These are phyloP conservation scores for Fraxinus velutina DNA, from an alignment of 305 asterid genomes.

Conservation along the genomic window DNA sequence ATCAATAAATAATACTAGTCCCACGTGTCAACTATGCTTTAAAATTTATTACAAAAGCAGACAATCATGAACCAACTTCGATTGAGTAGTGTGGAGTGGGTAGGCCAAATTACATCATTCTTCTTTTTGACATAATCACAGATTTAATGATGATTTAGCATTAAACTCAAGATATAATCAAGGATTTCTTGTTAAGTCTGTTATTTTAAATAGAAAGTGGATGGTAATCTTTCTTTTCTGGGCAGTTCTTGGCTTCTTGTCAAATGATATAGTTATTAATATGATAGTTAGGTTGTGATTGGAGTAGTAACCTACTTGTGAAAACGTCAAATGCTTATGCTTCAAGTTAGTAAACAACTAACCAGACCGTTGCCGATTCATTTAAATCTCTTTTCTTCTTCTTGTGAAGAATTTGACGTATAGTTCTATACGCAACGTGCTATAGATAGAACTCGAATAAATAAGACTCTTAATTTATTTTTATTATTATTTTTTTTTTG, in stretches of 20 bases:
- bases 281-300: constrained; percentile 37
- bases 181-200: constrained; percentile 19
- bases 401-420: background rate
- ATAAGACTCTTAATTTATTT: too few species aligned
- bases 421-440: background rate
- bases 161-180: background rate
- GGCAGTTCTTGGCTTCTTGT: constrained; percentile 40
- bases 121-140: constrained; percentile 9
- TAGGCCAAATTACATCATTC: background rate
- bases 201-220: constrained; percentile 18
- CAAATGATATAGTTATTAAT: constrained; percentile 26
- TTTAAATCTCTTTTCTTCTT: background rate
- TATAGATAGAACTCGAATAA: background rate
- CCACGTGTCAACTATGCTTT: background rate
- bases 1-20: background rate
- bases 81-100: constrained; percentile 9
- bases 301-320: constrained; percentile 28
- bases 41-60: constrained; percentile 13
- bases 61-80: constrained; percentile 26
- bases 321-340: constrained; percentile 28
- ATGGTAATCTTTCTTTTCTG: constrained; percentile 31
- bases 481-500: too few species aligned
- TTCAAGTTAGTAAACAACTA: constrained; percentile 12
- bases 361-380: background rate
- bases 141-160: constrained; percentile 20